Base-by-base conservation (phyloP, 495 filamentous ascomycete genomes). In the Jackrogersella minutella region DNA sequence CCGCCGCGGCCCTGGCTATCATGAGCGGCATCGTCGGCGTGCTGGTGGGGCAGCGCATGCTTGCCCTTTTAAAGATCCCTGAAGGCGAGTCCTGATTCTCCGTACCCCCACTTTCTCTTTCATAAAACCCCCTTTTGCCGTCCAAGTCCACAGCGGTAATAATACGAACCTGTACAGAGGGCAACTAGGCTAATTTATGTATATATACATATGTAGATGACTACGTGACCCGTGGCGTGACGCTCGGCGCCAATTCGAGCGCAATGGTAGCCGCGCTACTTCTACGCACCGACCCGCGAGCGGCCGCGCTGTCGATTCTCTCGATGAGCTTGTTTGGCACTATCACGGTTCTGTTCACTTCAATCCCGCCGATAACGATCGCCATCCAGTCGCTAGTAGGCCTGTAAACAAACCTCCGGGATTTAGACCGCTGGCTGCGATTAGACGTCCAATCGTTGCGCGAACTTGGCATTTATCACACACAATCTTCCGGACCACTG, bases 281-380 rank as follows among this genome's bases (percentile, higher is more conserved):
- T 26, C 66, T 87, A 26, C 75, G 74, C 10, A 80, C 77, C 5
- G 85, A 86, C 58, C 81, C 81, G 0, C 76, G 84, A 31, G 84
- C 82, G 5, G 84, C 84, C 5, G 83, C 84, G 33, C 74, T 87
- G 47, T 80, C 79, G 24, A 82, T 78, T 51, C 72, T 87, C 7
- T 76, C 79, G 1, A 85, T 87, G 84, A 81, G 80, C 28, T 51
- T 85, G 11, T 85, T 86, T 62, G 84, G 84, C 5, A 82, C 82
- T 0, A 79, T 81, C 26, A 84, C 81, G 2, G 78, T 86, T 13
- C 78, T 80, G 17, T 76, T 84, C 66, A 83, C 81, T 6, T 78
- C 78, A 33, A 76, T 86, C 16, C 82, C 83, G 11, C 66, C 74
- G 6, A 78, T 80, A 22, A 73, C 74, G 2, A 70, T 66, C 24